These are phyloP conservation scores for Sinapis alba DNA, from an alignment of 441 rosid genomes.

Conservation along the genomic window DNA sequence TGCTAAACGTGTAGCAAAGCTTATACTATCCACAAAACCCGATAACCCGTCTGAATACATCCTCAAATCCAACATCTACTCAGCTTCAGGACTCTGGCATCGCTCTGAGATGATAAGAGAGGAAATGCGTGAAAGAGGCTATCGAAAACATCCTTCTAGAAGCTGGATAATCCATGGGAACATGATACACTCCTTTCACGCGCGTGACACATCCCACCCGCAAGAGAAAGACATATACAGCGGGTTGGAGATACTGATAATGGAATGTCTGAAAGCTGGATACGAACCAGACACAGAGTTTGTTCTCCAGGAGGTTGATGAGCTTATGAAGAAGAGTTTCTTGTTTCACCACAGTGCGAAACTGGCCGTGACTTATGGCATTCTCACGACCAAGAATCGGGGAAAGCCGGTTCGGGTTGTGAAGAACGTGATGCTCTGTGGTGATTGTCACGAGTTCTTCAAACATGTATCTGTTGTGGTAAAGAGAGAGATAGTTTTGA, in stretches of 20 bases:
- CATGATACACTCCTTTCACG: conserved; percentile 64
- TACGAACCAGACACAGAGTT: conserved; percentile 81
- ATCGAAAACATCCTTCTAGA: conserved; percentile 69
- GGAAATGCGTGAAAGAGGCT: conserved; percentile 61
- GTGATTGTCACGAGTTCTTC: conserved; percentile 82
- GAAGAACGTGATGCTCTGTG: conserved; percentile 79
- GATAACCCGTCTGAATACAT: conserved; percentile 66
- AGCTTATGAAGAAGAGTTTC: conserved; percentile 78
- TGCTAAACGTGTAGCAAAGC: conserved; percentile 63
- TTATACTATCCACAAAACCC: conserved; percentile 56
- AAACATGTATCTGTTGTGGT: conserved; percentile 59
- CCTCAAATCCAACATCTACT: conserved; percentile 77
- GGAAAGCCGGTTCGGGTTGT: conserved; percentile 57
- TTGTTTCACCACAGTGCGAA: conserved; percentile 86
- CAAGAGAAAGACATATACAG: conserved; percentile 66
- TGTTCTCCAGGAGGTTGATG: conserved; percentile 91
- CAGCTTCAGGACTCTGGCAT: conserved; percentile 88
- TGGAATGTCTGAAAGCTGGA: conserved; percentile 74
- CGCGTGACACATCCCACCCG: conserved; percentile 70
- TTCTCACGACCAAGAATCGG: conserved; percentile 46
- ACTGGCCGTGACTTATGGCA: conserved; percentile 75
- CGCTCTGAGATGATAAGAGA: conserved; percentile 68
- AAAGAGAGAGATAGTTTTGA: conserved; percentile 59
- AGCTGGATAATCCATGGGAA: conserved; percentile 79
- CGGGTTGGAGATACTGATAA: conserved; percentile 65